Evolutionary conservation across 2,329 filamentous ascomycete genomes (phyloP), one percentile per base, ranked within the genome.

Genomic region (Sporothrix mexicana): DNA sequence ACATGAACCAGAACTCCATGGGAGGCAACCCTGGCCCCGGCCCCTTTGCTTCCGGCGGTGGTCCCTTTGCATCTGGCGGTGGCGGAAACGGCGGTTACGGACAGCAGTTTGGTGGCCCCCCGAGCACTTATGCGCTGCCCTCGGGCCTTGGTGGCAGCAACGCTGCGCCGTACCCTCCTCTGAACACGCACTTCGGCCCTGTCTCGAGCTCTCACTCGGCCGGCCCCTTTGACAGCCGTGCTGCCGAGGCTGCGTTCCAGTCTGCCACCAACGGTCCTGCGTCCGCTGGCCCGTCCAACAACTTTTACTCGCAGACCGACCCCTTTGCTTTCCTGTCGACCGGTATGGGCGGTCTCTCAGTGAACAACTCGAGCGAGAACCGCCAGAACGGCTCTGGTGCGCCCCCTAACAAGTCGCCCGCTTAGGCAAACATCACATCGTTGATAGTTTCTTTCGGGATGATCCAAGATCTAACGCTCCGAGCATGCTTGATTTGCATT

Each of bases 231-330:
- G 95, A 97, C 80, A 97, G 94, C 85, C 93, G 95, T 75, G 93
- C 94, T 75, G 94, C 95, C 17, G 95, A 98, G 84, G 94, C 94
- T 74, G 95, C 96, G 36, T 99, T 99, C 86, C 93, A 93, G 80
- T 93, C 93, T 55, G 94, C 93, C 53, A 91, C 91, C 77, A 95
- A 96, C 77, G 93, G 93, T 72, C 91, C 92, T 23, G 90, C 91
- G 17, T 93, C 92, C 61, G 91, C 91, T 74, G 93, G 92, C 55
- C 90, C 91, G 47, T 90, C 92, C 57, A 93, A 93, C 83, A 90
- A 89, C 79, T 93, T 92, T 78, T 92, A 91, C 79, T 84, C 81
- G 75, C 86, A 90, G 77, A 85, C 84, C 72, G 91, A 93, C 77
- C 93, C 95, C 77, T 92, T 95, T 81, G 91, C 92, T 17, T 95